Evolutionary conservation across 1,284 basidiomycete species (phyloP).

Genomic region (Irpex lacteus): DNA sequence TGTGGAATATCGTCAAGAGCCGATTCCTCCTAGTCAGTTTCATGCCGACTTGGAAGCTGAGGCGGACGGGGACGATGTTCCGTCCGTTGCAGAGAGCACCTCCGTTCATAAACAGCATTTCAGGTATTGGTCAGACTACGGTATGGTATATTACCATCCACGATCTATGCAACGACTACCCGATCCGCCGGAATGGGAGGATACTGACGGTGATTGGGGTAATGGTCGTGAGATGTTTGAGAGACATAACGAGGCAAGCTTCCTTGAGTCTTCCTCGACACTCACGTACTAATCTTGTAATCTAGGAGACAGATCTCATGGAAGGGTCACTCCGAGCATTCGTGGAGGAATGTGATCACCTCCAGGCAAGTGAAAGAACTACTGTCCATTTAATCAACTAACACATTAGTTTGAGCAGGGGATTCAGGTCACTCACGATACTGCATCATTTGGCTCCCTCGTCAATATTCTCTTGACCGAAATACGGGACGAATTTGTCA

Average conservation of each 20-base stretch:
- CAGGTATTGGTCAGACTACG: constrained; percentile 79
- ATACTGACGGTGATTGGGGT: constrained; percentile 53
- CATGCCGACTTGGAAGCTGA: constrained; percentile 46
- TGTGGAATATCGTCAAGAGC: constrained; percentile 50
- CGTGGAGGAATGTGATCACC: constrained; percentile 70
- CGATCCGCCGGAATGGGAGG: constrained; percentile 52
- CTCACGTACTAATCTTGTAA: background rate
- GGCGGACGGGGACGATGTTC: constrained; percentile 12
- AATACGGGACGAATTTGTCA: constrained; percentile 64
- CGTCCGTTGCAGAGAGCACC: background rate
- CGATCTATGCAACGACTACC: constrained; percentile 63
- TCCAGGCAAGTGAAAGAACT: constrained; percentile 48
- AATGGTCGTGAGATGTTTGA: constrained; percentile 49
- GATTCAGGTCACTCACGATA: constrained; percentile 64
- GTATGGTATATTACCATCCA: constrained; percentile 63
- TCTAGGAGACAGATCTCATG: constrained; percentile 41
- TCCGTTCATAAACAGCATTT: constrained; percentile 28
- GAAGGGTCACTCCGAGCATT: constrained; percentile 64
- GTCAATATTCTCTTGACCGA: constrained; percentile 50
- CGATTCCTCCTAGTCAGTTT: constrained; percentile 52
- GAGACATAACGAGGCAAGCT: constrained; percentile 51
- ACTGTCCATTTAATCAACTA: background rate
- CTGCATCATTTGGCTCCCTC: constrained; percentile 62
- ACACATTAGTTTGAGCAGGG: constrained; percentile 42
- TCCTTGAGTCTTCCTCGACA: background rate